Conservation (phyloP, 805 yeast genomes). For the Zygosaccharomyces gambellarensis region DNA sequence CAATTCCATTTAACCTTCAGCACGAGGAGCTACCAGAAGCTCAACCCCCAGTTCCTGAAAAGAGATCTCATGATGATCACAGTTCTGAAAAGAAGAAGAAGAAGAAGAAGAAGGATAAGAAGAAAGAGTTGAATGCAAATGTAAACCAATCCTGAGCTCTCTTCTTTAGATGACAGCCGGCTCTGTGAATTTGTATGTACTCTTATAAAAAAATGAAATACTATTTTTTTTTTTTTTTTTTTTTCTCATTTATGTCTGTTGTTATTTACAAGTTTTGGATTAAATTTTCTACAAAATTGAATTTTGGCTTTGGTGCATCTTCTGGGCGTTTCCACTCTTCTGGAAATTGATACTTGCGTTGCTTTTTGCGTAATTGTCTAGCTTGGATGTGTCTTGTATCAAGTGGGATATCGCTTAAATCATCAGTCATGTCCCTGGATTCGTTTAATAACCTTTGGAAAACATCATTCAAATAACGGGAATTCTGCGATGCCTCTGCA, state of each 20-base stretch:
- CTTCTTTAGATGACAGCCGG: conserved; percentile 1
- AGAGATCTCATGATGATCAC: conserved; percentile 37
- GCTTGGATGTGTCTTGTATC: conserved; percentile 66
- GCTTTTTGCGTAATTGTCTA: conserved; percentile 41
- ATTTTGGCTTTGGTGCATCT: conserved; percentile 53
- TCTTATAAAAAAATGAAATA: background rate
- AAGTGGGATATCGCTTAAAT: conserved; percentile 72
- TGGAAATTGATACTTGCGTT: conserved; percentile 54
- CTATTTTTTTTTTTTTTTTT: background rate
- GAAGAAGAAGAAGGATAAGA: conserved; percentile 51
- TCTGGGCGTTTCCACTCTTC: conserved; percentile 73
- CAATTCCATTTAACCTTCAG: conserved; percentile 36
- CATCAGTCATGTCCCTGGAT: conserved; percentile 57
- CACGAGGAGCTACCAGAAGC: conserved; percentile 20
- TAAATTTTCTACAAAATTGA: conserved; percentile 19
- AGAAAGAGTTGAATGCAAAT: conserved; percentile 33
- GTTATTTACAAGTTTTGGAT: conserved; percentile 11
- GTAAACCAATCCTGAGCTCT: background rate
- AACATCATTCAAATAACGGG: conserved; percentile 61
- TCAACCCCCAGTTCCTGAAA: conserved; percentile 19
- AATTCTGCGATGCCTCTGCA: conserved; percentile 81
- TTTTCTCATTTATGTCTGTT: conserved; percentile 1
- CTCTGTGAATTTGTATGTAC: conserved; percentile 7
- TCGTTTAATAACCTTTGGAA: conserved; percentile 58
- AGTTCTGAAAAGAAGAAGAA: conserved; percentile 41